phyloP scores from a whole-genome alignment of 2,329 filamentous ascomycete genomes.

The Nemania sp. region DNA sequence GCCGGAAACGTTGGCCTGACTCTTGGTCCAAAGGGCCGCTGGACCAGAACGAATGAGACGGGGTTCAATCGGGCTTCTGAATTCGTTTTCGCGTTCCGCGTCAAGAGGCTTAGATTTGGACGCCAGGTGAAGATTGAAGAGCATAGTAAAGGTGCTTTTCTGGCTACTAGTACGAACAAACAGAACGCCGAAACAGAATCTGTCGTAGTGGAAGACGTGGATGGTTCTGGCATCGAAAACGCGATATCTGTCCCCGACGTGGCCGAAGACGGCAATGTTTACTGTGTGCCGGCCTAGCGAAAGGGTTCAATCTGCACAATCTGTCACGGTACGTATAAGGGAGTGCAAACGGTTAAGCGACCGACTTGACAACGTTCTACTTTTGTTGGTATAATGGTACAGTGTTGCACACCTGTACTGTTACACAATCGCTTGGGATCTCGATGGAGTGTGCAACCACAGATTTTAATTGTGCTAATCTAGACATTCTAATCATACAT shows the following conservation, averaged over 20 bases:
- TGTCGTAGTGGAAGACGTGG: conserved; percentile 7
- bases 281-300: background rate
- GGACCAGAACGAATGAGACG: background rate
- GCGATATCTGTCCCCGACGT: background rate
- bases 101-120: conserved; percentile 8
- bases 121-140: conserved; percentile 2
- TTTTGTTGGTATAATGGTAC: too few relatives aligned
- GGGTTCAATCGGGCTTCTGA: conserved; percentile 2
- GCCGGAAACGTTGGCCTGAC: background rate
- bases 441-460: too few relatives aligned
- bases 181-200: background rate
- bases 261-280: conserved; percentile 4
- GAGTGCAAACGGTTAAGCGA: too few relatives aligned
- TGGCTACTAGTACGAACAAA: background rate
- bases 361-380: too few relatives aligned
- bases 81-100: conserved; percentile 10
- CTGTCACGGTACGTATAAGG: too few relatives aligned
- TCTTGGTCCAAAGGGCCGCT: background rate
- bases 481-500: conserved; percentile 4
- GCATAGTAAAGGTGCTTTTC: conserved; percentile 2
- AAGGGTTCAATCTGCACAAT: too few relatives aligned
- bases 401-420: too few relatives aligned
- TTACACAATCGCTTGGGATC: too few relatives aligned
- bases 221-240: conserved; percentile 4
- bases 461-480: too few relatives aligned